Base-by-base conservation (phyloP, 148 eudicot genomes). In the Vaccinium vitisidaea region DNA sequence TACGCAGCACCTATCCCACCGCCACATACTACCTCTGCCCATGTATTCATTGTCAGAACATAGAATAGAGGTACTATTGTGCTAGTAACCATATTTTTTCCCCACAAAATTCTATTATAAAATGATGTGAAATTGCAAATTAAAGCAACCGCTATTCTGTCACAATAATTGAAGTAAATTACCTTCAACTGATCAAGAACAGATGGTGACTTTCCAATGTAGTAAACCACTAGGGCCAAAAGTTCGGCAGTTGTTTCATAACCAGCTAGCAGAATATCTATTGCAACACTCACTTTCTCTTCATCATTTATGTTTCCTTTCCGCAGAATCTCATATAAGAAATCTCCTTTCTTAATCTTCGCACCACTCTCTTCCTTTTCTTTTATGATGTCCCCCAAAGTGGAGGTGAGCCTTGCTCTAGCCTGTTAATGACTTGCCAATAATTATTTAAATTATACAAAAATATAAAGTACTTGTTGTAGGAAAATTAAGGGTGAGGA, bases 181-280 rank as follows among this genome's bases (percentile, higher is more conserved):
- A 91, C 94, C 90, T 85, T 87, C 61, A 92, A 81, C 18, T 79
- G 67, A 50, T 88, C 76, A 80, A 91, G 88, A 55, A 87, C 85
- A 71, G 36, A 67, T 1, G 83, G 19, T 10, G 89, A 77, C 8
- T 87, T 88, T 0, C 85, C 88, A 56, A 91, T 84, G 87, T 90
- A 91, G 87, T 89, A 91, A 19, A 91, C 61, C 19, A 90, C 32
- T 7, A 91, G 87, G 82, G 87, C 86, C 84, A 92, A 58, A 82
- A 91, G 94, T 21, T 90, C 92, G 4, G 94, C 87, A 15, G 94
- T 92, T 15, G 94, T 92, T 69, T 92, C 94, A 83, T 92, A 92
- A 77, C 94, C 94, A 75, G 92, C 94, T 9, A 92, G 82, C 79
- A 91, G 81, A 80, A 89, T 84, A 65, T 92, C 93, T 83, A 91